Conservation (phyloP, 2,329 filamentous ascomycete genomes). For the Claviceps monticola region DNA sequence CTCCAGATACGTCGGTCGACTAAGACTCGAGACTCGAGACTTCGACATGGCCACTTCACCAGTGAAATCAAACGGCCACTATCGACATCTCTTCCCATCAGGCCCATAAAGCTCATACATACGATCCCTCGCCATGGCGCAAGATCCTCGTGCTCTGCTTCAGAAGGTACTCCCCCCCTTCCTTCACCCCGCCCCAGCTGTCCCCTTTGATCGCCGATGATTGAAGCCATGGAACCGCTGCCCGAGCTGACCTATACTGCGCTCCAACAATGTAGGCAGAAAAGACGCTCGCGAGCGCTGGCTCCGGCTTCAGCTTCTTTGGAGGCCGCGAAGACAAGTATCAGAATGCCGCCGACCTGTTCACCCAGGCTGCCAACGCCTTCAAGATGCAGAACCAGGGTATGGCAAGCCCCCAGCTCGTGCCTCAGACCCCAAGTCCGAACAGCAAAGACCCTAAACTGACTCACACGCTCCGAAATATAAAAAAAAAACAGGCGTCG, state of each 20-base stretch:
- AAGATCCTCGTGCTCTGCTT: constrained; percentile 64
- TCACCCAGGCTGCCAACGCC: constrained; percentile 77
- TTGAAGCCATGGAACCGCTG: neutral
- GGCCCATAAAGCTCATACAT: constrained; percentile 1
- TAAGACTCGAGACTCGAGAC: too few species aligned
- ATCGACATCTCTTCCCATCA: neutral
- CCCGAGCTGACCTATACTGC: constrained; percentile 5
- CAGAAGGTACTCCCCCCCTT: constrained; percentile 48
- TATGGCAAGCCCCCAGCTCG: constrained; percentile 25
- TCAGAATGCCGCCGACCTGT: constrained; percentile 77
- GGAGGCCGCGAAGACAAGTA: constrained; percentile 79
- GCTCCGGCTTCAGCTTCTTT: constrained; percentile 78
- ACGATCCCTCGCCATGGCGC: constrained; percentile 39
- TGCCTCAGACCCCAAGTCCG: neutral
- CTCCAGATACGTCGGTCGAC: neutral
- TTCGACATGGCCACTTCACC: too few species aligned
- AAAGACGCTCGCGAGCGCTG: constrained; percentile 61
- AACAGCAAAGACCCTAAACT: neutral
- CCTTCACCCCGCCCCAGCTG: constrained; percentile 7
- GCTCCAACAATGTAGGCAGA: constrained; percentile 52
- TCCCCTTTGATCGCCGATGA: neutral
- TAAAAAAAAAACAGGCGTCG: constrained; percentile 46
- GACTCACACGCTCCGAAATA: neutral
- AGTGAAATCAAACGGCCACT: neutral
- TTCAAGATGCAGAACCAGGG: constrained; percentile 80